These are phyloP conservation scores for Protomyces lactucae-debilis DNA, from an alignment of 1,139 yeast genomes.

Conservation along the genomic window DNA sequence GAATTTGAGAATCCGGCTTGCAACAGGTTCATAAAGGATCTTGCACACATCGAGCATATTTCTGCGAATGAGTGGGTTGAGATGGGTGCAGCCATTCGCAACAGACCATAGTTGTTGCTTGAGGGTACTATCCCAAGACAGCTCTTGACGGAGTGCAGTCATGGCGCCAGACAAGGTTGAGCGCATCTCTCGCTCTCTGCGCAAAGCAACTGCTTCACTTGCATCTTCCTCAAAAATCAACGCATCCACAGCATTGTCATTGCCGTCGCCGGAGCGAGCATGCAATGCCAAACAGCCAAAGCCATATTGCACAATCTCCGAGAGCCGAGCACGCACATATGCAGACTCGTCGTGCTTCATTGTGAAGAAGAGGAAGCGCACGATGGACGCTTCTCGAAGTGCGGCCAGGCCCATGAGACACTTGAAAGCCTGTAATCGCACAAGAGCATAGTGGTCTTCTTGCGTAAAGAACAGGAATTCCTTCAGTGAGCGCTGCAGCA, in stretches of 20 bases:
- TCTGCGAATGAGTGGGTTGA: constrained; percentile 59
- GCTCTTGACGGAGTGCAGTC: constrained; percentile 60
- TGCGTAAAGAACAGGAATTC: constrained; percentile 52
- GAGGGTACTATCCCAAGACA: constrained; percentile 60
- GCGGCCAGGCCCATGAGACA: constrained; percentile 74
- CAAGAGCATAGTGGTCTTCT: constrained; percentile 48
- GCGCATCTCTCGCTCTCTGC: constrained; percentile 43
- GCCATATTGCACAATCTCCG: constrained; percentile 48
- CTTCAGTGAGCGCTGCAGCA: constrained; percentile 50
- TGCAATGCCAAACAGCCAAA: constrained; percentile 66
- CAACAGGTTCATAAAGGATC: constrained; percentile 60
- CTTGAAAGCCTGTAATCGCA: constrained; percentile 64
- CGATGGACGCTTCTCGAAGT: constrained; percentile 55
- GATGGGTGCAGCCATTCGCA: constrained; percentile 51
- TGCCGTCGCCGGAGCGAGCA: constrained; percentile 43
- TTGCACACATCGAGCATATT: constrained; percentile 60
- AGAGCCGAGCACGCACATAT: constrained; percentile 50
- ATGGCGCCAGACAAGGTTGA: constrained; percentile 60
- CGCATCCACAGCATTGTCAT: constrained; percentile 35
- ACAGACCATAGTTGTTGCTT: constrained; percentile 61
- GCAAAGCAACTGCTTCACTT: constrained; percentile 41
- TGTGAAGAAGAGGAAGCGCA: constrained; percentile 58
- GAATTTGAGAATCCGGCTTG: constrained; percentile 56
- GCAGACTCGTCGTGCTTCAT: constrained; percentile 55
- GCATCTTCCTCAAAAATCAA: constrained; percentile 46